Percentiles rank a stretch among this genome's conserved stretches.
These are phyloP conservation scores for Thraustochytrium sp. DNA, from an alignment of 352 stramenopile genomes.

Conservation along the genomic window DNA sequence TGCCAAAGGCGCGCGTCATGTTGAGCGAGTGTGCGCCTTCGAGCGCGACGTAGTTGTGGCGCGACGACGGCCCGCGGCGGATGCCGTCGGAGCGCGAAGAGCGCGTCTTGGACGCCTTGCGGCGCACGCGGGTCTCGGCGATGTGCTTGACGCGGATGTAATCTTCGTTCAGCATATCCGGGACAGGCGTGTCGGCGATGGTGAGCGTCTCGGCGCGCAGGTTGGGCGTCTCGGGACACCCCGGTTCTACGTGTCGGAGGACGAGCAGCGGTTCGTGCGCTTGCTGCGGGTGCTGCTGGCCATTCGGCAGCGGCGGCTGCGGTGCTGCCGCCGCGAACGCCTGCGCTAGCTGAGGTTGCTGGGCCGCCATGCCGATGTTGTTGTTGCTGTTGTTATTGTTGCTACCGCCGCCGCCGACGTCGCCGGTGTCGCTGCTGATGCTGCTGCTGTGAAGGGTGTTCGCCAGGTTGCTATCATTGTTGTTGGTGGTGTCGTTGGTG, in stretches of 20 bases:
- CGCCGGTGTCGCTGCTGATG: not conserved
- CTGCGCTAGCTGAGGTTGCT: not conserved
- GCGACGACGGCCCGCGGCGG: not conserved
- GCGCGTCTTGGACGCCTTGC: slow-evolving; percentile 32
- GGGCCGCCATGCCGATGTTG: not conserved
- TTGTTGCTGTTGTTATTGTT: not conserved
- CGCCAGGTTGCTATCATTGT: not conserved
- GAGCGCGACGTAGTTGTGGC: slow-evolving; percentile 30
- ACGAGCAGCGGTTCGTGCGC: too few species aligned
- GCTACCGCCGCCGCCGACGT: not conserved
- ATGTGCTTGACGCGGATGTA: slow-evolving; percentile 37
- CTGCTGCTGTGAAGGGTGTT: not conserved
- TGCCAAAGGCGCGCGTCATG: slow-evolving; percentile 45
- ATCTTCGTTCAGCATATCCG: slow-evolving; percentile 4
- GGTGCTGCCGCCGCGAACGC: not conserved
- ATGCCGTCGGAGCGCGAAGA: slow-evolving; percentile 17
- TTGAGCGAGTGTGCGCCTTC: slow-evolving; percentile 44
- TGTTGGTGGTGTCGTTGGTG: too few species aligned
- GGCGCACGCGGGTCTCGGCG: not conserved
- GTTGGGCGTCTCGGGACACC: not conserved
- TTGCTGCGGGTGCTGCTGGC: not conserved
- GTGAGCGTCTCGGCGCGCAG: not conserved
- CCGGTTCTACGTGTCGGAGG: not conserved
- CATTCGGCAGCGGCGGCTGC: not conserved
- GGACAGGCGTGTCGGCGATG: slow-evolving; percentile 28